Evolutionary conservation across 768 basidiomycete genomes (phyloP).

Genomic region (Tulasnella sp.): DNA sequence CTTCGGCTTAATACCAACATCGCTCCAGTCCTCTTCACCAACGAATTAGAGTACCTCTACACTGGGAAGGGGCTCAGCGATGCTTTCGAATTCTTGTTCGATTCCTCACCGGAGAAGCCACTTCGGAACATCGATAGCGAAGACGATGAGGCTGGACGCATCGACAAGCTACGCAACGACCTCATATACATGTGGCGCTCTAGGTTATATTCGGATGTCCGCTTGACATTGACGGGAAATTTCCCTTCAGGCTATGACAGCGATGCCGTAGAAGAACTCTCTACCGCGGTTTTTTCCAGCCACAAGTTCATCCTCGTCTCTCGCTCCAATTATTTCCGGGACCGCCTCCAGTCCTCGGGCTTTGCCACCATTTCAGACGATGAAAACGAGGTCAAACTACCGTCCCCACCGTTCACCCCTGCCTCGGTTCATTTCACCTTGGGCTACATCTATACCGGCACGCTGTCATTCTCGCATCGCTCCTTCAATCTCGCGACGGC

Average conservation of each 20-base stretch:
- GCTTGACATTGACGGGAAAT: constrained; percentile 63
- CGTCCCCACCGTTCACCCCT: constrained; percentile 90
- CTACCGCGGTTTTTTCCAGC: constrained; percentile 78
- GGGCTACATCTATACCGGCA: constrained; percentile 91
- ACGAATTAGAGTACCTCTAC: constrained; percentile 90
- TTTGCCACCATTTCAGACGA: constrained; percentile 29
- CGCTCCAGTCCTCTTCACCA: constrained; percentile 72
- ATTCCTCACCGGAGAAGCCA: constrained; percentile 36
- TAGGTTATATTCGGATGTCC: constrained; percentile 84
- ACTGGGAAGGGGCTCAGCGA: constrained; percentile 84
- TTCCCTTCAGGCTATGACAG: constrained; percentile 34
- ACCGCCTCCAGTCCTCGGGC: constrained; percentile 60
- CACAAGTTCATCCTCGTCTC: constrained; percentile 91
- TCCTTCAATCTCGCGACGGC: constrained; percentile 88
- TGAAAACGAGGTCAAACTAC: constrained; percentile 45
- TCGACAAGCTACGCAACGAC: constrained; percentile 86
- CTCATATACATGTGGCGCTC: constrained; percentile 96
- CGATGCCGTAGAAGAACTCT: constrained; percentile 43
- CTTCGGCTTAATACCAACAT: constrained; percentile 57
- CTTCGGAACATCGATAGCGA: constrained; percentile 27
- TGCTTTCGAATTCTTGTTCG: constrained; percentile 80
- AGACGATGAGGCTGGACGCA: constrained; percentile 42
- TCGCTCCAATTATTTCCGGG: constrained; percentile 78
- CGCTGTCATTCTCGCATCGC: constrained; percentile 83
- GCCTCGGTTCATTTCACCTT: constrained; percentile 89